phyloP scores from a whole-genome alignment of 805 yeast genomes.

The Metschnikowia drakensbergensis region DNA sequence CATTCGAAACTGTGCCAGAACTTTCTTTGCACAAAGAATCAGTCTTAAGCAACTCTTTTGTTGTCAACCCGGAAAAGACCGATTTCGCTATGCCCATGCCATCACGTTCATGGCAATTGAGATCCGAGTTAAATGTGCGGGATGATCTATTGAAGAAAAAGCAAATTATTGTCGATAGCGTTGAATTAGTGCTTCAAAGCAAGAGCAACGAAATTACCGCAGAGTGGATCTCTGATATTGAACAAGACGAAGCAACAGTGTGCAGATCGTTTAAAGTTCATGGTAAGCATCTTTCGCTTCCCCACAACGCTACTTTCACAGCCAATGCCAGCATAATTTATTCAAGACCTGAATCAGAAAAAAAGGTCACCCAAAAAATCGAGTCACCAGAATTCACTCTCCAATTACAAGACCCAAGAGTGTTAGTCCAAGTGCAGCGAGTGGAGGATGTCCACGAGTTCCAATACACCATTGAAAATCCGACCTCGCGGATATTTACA shows the following conservation, averaged over 20 bases:
- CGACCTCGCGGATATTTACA: slow-evolving; percentile 64
- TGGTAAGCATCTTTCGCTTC: slow-evolving; percentile 36
- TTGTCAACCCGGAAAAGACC: slow-evolving; percentile 15
- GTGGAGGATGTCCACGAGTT: slow-evolving; percentile 23
- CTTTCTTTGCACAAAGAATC: slow-evolving; percentile 20
- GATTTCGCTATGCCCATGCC: slow-evolving; percentile 29
- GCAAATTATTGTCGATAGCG: slow-evolving; percentile 17
- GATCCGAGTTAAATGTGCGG: slow-evolving; percentile 8
- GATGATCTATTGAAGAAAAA: slow-evolving; percentile 6
- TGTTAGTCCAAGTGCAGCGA: slow-evolving; percentile 40
- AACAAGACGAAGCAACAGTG: background rate
- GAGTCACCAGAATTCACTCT: slow-evolving; percentile 49
- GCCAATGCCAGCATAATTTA: slow-evolving; percentile 14
- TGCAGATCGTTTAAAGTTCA: slow-evolving; percentile 30
- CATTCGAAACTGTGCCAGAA: slow-evolving; percentile 25
- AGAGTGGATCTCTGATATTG: slow-evolving; percentile 11
- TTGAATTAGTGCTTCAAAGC: slow-evolving; percentile 22
- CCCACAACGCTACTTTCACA: slow-evolving; percentile 28
- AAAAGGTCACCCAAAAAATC: slow-evolving; percentile 27
- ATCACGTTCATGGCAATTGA: slow-evolving; percentile 30
- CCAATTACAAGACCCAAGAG: slow-evolving; percentile 69
- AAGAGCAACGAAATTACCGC: slow-evolving; percentile 27
- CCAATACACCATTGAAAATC: slow-evolving; percentile 63
- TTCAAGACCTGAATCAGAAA: slow-evolving; percentile 11
- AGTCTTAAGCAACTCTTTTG: slow-evolving; percentile 38